phyloP scores from a whole-genome alignment of 2,329 filamentous ascomycete genomes.

The Samsoniella hepiali region DNA sequence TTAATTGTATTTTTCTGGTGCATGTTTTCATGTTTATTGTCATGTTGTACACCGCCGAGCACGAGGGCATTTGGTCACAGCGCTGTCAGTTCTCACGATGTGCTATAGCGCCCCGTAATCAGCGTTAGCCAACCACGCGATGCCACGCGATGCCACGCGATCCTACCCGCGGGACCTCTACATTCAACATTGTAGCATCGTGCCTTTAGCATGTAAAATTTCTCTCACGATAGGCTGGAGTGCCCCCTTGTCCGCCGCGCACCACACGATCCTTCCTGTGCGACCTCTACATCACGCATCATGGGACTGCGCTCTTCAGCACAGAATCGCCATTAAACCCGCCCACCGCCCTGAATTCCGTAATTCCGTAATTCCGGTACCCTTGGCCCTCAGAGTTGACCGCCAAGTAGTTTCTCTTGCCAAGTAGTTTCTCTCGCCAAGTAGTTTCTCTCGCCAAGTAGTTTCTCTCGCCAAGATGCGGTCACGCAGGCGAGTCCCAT shows the following conservation, averaged over 20 bases:
- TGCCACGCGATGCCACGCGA: background rate
- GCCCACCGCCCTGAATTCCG: too few species aligned
- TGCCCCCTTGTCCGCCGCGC: too few species aligned
- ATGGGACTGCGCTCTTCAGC: background rate
- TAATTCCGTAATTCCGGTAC: too few species aligned
- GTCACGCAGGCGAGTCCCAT: background rate
- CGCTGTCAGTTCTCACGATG: background rate
- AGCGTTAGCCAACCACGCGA: too few species aligned
- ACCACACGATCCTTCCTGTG: background rate
- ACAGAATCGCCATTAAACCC: background rate
- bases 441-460: background rate
- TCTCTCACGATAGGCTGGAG: too few species aligned
- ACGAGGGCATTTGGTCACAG: background rate
- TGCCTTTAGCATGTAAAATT: too few species aligned
- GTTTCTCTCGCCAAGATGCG: background rate
- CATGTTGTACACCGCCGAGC: too few species aligned
- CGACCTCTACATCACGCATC: background rate
- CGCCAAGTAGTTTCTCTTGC: too few species aligned
- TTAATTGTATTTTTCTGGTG: too few species aligned
- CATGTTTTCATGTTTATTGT: too few species aligned
- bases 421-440: too few species aligned
- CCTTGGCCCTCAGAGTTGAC: too few species aligned
- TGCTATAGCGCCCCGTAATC: background rate
- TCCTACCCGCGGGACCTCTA: background rate
- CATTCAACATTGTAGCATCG: background rate